phyloP scores from a whole-genome alignment of 306 rosid species.

The Sesbania bispinosa region DNA sequence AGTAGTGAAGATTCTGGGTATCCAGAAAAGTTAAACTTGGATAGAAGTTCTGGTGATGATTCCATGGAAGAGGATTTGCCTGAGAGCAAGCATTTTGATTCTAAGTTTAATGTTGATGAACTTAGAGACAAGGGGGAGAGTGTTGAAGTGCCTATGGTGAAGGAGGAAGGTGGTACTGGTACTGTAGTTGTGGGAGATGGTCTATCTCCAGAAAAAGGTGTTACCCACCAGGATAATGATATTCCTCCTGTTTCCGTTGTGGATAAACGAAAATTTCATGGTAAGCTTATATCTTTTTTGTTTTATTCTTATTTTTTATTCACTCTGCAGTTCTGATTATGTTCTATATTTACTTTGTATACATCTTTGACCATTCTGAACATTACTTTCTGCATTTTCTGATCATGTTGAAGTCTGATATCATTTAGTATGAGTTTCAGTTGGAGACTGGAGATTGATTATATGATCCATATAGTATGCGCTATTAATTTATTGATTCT shows the following conservation, averaged over 20 bases:
- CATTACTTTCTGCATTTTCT: neutral
- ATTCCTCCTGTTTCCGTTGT: conserved; percentile 30
- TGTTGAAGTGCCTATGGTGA: conserved; percentile 40
- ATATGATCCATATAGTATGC: neutral
- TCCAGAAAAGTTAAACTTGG: conserved; percentile 80
- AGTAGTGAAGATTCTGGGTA: conserved; percentile 32
- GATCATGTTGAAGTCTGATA: neutral
- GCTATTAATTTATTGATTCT: no score
- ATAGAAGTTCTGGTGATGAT: conserved; percentile 95
- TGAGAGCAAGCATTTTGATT: conserved; percentile 72
- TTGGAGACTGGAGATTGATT: neutral
- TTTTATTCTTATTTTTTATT: neutral
- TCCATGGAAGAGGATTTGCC: conserved; percentile 86
- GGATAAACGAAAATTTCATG: conserved; percentile 76
- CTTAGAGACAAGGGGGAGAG: conserved; percentile 42
- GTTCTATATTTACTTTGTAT: neutral
- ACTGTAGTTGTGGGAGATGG: conserved; percentile 44
- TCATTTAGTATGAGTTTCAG: neutral
- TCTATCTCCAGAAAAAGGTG: conserved; percentile 40
- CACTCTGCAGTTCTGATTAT: neutral
- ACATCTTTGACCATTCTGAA: neutral
- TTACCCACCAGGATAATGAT: conserved; percentile 41
- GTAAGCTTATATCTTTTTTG: conserved; percentile 38
- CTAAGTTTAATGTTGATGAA: conserved; percentile 50
- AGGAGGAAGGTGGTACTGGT: conserved; percentile 43